Percentiles rank a stretch among this genome's conserved stretches.
These are phyloP conservation scores for Pythium brachiatum DNA, from an alignment of 352 stramenopile species.

Conservation along the genomic window DNA sequence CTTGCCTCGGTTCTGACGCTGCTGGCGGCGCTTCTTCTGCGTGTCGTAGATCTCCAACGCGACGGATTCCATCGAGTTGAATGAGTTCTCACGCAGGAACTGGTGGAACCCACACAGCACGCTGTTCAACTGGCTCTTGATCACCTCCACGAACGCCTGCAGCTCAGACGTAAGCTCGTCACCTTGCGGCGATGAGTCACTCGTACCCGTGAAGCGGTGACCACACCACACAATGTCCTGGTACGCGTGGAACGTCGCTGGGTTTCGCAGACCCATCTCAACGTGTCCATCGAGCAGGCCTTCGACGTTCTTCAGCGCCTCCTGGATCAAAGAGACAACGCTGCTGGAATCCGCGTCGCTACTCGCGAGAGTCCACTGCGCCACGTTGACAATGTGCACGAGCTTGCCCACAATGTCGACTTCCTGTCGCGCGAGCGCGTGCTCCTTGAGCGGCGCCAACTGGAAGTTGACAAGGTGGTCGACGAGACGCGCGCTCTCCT, in stretches of 20 bases:
- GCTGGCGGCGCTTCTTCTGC: slow-evolving; percentile 51
- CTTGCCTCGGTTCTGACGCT: slow-evolving; percentile 7
- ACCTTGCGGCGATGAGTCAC: slow-evolving; percentile 8
- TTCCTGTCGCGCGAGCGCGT: slow-evolving; percentile 62
- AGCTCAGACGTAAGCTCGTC: slow-evolving; percentile 35
- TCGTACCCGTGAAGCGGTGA: slow-evolving; percentile 28
- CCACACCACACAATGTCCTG: slow-evolving; percentile 87
- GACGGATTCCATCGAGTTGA: slow-evolving; percentile 73
- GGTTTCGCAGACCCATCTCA: slow-evolving; percentile 52
- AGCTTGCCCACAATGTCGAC: slow-evolving; percentile 55
- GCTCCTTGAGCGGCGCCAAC: slow-evolving; percentile 71
- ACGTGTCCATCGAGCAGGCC: slow-evolving; percentile 54
- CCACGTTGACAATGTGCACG: slow-evolving; percentile 56
- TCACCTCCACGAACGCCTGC: slow-evolving; percentile 40
- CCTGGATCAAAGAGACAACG: slow-evolving; percentile 27
- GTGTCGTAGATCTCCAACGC: slow-evolving; percentile 75
- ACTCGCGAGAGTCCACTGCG: slow-evolving; percentile 21
- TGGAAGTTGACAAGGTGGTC: slow-evolving; percentile 76
- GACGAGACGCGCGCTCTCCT: slow-evolving; percentile 61
- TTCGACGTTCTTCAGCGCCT: slow-evolving; percentile 45
- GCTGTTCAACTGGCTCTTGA: slow-evolving; percentile 64
- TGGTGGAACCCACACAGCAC: slow-evolving; percentile 75
- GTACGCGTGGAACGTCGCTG: slow-evolving; percentile 68
- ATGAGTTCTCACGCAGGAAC: slow-evolving; percentile 76
- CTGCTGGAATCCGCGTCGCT: neutral